Conservation (phyloP, 805 yeast species). For the Kluyveromyces lactis region DNA sequence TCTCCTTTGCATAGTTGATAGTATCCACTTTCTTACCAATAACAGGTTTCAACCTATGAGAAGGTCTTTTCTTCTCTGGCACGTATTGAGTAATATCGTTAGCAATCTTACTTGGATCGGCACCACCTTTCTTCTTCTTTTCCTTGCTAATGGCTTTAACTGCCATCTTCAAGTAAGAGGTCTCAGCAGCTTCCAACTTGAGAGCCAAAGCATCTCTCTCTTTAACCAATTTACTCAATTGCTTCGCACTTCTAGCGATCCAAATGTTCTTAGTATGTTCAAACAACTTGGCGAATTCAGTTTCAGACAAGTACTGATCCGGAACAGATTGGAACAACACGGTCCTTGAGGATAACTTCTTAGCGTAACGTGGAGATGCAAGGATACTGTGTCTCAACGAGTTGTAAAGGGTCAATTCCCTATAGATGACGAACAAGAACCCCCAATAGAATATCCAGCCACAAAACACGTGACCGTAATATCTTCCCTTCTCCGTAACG, state of each 20-base stretch:
- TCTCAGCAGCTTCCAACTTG: slow-evolving; percentile 62
- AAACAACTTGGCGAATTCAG: slow-evolving; percentile 65
- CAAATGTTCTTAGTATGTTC: slow-evolving; percentile 77
- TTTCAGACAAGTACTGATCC: slow-evolving; percentile 58
- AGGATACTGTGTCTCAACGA: slow-evolving; percentile 70
- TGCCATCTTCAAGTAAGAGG: slow-evolving; percentile 48
- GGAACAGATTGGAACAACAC: slow-evolving; percentile 83
- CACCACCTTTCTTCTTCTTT: slow-evolving; percentile 53
- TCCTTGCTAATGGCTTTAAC: slow-evolving; percentile 50
- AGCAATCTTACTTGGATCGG: slow-evolving; percentile 28
- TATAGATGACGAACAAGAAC: slow-evolving; percentile 63
- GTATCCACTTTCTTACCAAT: slow-evolving; percentile 59
- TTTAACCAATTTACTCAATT: slow-evolving; percentile 46
- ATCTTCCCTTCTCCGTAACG: slow-evolving; percentile 49
- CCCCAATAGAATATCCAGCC: slow-evolving; percentile 73
- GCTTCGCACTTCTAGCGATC: slow-evolving; percentile 58
- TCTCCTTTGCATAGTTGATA: slow-evolving; percentile 46
- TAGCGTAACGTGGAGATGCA: slow-evolving; percentile 74
- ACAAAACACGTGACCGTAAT: slow-evolving; percentile 78
- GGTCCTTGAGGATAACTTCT: slow-evolving; percentile 66
- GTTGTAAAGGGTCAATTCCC: slow-evolving; percentile 73
- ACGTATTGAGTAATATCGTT: slow-evolving; percentile 49
- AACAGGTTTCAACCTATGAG: slow-evolving; percentile 34
- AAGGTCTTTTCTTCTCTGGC: slow-evolving; percentile 63
- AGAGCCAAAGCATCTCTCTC: slow-evolving; percentile 52